A percentile compares a stretch with the other conserved stretches of the same genome.
Conservation (phyloP, 768 basidiomycete genomes). For the Galerina marginata region DNA sequence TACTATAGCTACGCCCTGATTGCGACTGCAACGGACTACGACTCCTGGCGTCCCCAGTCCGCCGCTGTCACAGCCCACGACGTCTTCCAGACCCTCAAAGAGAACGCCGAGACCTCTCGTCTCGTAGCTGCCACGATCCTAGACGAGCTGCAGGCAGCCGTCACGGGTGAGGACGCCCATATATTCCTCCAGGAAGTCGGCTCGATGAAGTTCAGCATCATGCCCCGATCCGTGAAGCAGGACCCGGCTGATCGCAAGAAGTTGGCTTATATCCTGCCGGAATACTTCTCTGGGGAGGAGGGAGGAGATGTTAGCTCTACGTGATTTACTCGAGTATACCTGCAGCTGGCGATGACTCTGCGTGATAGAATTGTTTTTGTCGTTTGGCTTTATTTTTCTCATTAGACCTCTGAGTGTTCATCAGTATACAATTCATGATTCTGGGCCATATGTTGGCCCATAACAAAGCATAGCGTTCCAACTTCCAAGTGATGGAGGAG, state of each 20-base stretch:
- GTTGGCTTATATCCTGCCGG: constrained; percentile 77
- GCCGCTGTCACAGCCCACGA: constrained; percentile 89
- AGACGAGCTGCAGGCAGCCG: constrained; percentile 68
- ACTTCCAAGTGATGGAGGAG: too few species aligned
- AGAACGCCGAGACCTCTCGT: constrained; percentile 87
- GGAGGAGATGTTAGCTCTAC: constrained; percentile 11
- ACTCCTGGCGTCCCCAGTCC: constrained; percentile 86
- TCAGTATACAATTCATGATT: too few species aligned
- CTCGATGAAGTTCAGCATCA: constrained; percentile 85
- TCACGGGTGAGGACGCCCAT: constrained; percentile 37
- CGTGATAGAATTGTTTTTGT: too few species aligned
- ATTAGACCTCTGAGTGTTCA: too few species aligned
- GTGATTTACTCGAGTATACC: neutral
- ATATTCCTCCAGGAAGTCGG: constrained; percentile 75
- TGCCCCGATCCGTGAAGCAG: constrained; percentile 66
- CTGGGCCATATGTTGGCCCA: too few species aligned
- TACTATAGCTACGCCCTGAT: constrained; percentile 83
- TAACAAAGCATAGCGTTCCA: too few species aligned
- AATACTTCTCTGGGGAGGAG: constrained; percentile 58
- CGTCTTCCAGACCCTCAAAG: constrained; percentile 85
- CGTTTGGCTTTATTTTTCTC: too few species aligned
- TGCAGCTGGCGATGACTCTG: neutral
- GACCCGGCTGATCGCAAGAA: constrained; percentile 67
- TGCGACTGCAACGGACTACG: constrained; percentile 92
- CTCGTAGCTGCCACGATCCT: constrained; percentile 73